Evolutionary conservation across 495 filamentous ascomycete species (phyloP).

Genomic region (Penicillium chermesinum): DNA sequence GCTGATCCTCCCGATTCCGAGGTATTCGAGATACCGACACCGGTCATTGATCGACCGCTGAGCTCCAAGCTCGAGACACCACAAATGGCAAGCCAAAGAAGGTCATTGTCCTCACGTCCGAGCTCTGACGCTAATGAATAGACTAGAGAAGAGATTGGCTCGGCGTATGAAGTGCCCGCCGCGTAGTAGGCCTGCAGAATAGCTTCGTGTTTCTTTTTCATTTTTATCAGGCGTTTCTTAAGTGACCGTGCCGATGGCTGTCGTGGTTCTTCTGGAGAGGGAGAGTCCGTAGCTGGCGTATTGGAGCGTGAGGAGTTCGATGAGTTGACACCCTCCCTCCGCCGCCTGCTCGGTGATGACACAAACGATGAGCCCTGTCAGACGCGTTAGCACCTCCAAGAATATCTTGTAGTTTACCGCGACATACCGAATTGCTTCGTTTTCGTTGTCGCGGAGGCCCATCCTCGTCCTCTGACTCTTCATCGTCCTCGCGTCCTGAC

Average conservation of each 20-base stretch:
- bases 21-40: slow-evolving; percentile 65
- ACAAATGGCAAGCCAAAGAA: slow-evolving; percentile 91
- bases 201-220: slow-evolving; percentile 70
- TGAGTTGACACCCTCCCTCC: slow-evolving; percentile 31
- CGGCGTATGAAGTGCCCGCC: slow-evolving; percentile 83
- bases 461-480: slow-evolving; percentile 63
- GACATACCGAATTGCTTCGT: slow-evolving; percentile 78
- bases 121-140: slow-evolving; percentile 94
- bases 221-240: slow-evolving; percentile 63
- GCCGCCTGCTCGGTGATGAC: slow-evolving; percentile 44
- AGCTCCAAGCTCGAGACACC: slow-evolving; percentile 88
- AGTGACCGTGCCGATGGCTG: slow-evolving; percentile 62
- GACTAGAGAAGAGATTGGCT: slow-evolving; percentile 87
- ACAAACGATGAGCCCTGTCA: slow-evolving; percentile 55
- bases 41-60: slow-evolving; percentile 77
- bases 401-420: background rate
- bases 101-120: slow-evolving; percentile 92
- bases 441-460: slow-evolving; percentile 70
- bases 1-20: slow-evolving; percentile 53
- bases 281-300: slow-evolving; percentile 45
- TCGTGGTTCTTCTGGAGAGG: slow-evolving; percentile 54
- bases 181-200: slow-evolving; percentile 76
- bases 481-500: slow-evolving; percentile 66
- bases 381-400: slow-evolving; percentile 19
- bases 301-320: slow-evolving; percentile 44